phyloP scores from a whole-genome alignment of 345 rosid species.

The Brassica rapa region DNA sequence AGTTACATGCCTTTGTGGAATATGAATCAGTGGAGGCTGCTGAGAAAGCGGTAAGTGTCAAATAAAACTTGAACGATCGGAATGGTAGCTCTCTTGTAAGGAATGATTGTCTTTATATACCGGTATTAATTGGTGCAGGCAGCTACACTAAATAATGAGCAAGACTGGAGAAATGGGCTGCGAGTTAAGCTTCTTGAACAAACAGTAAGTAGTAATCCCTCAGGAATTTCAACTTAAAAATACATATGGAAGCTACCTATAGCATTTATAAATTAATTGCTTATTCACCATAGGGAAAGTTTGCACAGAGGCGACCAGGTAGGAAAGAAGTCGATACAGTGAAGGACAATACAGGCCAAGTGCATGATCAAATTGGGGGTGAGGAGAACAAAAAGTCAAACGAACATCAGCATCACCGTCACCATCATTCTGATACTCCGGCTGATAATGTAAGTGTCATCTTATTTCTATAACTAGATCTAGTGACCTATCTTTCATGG shows the following conservation, averaged over 20 bases:
- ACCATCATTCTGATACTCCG: constrained; percentile 50
- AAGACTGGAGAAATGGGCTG: constrained; percentile 94
- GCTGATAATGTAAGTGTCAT: constrained; percentile 60
- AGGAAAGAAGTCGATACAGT: constrained; percentile 62
- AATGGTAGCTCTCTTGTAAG: background rate
- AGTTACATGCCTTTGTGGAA: constrained; percentile 90
- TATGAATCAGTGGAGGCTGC: constrained; percentile 82
- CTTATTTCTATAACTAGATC: background rate
- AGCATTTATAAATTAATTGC: background rate
- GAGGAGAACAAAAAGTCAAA: constrained; percentile 51
- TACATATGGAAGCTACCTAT: constrained; percentile 10
- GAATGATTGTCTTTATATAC: background rate
- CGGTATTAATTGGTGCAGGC: constrained; percentile 53
- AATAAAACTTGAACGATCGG: background rate
- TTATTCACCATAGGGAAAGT: constrained; percentile 50
- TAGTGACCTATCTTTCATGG: background rate
- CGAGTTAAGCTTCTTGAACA: constrained; percentile 75
- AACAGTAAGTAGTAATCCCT: constrained; percentile 47
- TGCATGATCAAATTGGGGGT: constrained; percentile 51
- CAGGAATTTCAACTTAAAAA: background rate
- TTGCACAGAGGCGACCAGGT: constrained; percentile 59
- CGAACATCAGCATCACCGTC: constrained; percentile 46
- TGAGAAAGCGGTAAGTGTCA: constrained; percentile 77
- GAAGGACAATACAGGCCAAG: constrained; percentile 47
- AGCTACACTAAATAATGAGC: constrained; percentile 70